phyloP scores from a whole-genome alignment of 1,284 basidiomycete species.

The Irpex sp. region DNA sequence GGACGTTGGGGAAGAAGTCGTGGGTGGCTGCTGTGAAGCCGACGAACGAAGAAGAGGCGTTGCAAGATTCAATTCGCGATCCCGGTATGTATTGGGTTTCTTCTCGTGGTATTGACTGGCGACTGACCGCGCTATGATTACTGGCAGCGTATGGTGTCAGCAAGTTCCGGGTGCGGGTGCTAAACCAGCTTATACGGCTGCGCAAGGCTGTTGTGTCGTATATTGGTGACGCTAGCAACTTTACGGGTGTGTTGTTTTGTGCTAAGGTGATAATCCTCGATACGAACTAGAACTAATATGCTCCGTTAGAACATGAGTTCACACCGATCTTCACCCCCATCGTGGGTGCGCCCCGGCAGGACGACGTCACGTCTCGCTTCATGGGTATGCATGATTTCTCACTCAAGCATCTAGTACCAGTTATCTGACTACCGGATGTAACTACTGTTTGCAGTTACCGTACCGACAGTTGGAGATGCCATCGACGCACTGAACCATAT shows the following conservation, averaged over 20 bases:
- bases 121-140: no score
- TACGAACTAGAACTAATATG: no score
- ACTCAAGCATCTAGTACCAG: slow-evolving; percentile 5
- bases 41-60: slow-evolving; percentile 64
- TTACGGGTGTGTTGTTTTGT: slow-evolving; percentile 44
- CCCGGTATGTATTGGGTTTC: slow-evolving; percentile 36
- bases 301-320: slow-evolving; percentile 69
- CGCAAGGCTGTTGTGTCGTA: slow-evolving; percentile 60
- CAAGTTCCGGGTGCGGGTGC: slow-evolving; percentile 53
- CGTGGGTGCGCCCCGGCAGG: slow-evolving; percentile 39
- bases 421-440: background rate
- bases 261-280: no score
- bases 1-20: slow-evolving; percentile 59
- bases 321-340: slow-evolving; percentile 60
- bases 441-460: slow-evolving; percentile 40
- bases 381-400: slow-evolving; percentile 24
- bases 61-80: slow-evolving; percentile 46
- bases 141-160: slow-evolving; percentile 45
- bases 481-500: slow-evolving; percentile 65
- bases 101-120: no score
- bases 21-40: slow-evolving; percentile 62
- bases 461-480: slow-evolving; percentile 75
- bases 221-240: slow-evolving; percentile 62
- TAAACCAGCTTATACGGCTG: slow-evolving; percentile 47
- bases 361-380: slow-evolving; percentile 38